These are phyloP conservation scores for Gaultheria prostrata DNA, from an alignment of 148 eudicot genomes.

Conservation along the genomic window DNA sequence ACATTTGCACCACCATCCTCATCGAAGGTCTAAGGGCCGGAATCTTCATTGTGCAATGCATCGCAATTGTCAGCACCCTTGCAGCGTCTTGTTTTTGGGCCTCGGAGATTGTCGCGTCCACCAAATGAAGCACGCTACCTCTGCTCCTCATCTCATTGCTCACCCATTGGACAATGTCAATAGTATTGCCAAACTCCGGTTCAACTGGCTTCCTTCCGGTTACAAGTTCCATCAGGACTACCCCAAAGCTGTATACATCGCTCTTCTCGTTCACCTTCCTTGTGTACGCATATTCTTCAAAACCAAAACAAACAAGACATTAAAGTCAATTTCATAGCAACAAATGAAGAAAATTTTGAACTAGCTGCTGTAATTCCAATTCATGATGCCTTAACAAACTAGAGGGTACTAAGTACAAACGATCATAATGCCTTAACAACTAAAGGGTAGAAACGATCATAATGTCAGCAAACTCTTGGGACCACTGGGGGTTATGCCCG, in stretches of 20 bases:
- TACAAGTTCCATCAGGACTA: constrained; percentile 42
- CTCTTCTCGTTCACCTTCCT: constrained; percentile 38
- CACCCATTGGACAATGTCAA: constrained; percentile 38
- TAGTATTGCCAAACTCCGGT: constrained; percentile 35
- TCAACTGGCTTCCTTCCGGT: constrained; percentile 40
- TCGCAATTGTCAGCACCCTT: constrained; percentile 28
- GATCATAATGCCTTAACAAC: background rate
- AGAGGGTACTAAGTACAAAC: background rate
- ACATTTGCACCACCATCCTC: constrained; percentile 45
- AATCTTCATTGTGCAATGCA: constrained; percentile 32
- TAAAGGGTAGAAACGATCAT: no score
- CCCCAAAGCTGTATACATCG: constrained; percentile 45
- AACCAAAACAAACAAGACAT: constrained; percentile 1
- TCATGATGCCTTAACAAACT: background rate
- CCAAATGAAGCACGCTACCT: constrained; percentile 17
- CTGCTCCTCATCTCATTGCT: constrained; percentile 18
- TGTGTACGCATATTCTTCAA: constrained; percentile 38
- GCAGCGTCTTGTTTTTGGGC: constrained; percentile 22
- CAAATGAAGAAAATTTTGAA: background rate
- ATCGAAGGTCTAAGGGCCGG: constrained; percentile 36
- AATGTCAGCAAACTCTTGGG: no score
- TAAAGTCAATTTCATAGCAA: background rate
- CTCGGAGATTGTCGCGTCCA: constrained; percentile 29
- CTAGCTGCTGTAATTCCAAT: background rate
- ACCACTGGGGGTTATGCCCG: no score